These are phyloP conservation scores for Porpolomopsis calyptriformis DNA, from an alignment of 768 basidiomycete genomes.

Conservation along the genomic window DNA sequence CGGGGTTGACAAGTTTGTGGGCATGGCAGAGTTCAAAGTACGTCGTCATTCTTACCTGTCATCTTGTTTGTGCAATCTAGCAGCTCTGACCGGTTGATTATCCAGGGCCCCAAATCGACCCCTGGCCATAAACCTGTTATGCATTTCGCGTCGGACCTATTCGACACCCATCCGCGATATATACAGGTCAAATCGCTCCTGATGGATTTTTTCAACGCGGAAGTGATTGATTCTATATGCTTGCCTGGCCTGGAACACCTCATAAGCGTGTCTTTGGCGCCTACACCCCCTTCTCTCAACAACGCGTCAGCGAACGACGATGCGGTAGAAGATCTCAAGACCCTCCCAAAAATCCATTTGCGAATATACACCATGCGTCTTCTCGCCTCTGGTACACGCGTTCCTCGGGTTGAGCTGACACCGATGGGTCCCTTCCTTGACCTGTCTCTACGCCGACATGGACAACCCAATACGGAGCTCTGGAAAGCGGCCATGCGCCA, in stretches of 20 bases:
- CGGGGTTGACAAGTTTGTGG: constrained; percentile 70
- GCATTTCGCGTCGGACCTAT: constrained; percentile 92
- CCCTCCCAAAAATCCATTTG: constrained; percentile 78
- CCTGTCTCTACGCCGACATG: constrained; percentile 63
- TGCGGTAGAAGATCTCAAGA: constrained; percentile 26
- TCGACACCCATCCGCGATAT: constrained; percentile 89
- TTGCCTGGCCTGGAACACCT: constrained; percentile 80
- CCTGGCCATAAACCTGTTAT: constrained; percentile 86
- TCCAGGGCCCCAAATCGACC: constrained; percentile 77
- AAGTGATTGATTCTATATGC: constrained; percentile 73
- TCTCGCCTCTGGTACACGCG: constrained; percentile 64
- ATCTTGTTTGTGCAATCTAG: not conserved
- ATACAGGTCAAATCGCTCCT: constrained; percentile 86
- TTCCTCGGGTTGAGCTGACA: constrained; percentile 71
- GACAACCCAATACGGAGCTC: constrained; percentile 66
- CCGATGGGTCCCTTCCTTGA: constrained; percentile 92
- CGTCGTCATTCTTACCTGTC: constrained; percentile 14
- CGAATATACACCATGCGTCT: constrained; percentile 74
- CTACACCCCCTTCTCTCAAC: constrained; percentile 47
- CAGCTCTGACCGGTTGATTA: not conserved
- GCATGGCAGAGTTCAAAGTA: constrained; percentile 82
- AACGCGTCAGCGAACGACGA: constrained; percentile 24
- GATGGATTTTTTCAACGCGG: constrained; percentile 83
- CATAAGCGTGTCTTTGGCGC: constrained; percentile 69
- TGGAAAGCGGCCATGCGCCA: constrained; percentile 71